Evolutionary conservation across 352 stramenopile genomes (phyloP).

Genomic region (Phytophthora uliginosa): DNA sequence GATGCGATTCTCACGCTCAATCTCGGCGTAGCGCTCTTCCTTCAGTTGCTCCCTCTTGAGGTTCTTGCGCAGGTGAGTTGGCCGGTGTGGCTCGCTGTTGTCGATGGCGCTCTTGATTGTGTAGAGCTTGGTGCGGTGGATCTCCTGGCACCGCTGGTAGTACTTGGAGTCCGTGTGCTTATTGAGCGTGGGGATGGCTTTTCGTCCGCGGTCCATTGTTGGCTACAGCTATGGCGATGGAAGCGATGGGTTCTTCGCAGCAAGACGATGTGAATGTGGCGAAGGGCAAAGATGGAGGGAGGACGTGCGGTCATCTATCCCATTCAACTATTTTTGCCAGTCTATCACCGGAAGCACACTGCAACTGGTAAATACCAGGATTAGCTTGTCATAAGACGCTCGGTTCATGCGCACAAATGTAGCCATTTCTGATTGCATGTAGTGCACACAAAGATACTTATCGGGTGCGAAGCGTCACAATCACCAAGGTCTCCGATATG

Average conservation of each 20-base stretch:
- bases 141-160: conserved; percentile 90
- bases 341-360: neutral
- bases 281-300: neutral
- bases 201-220: conserved; percentile 85
- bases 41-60: conserved; percentile 98
- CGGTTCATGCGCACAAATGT: conserved; percentile 30
- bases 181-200: conserved; percentile 89
- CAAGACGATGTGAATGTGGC: conserved; percentile 29
- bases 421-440: conserved; percentile 27
- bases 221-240: neutral
- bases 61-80: conserved; percentile 95
- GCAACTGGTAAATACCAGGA: conserved; percentile 6
- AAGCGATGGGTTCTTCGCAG: conserved; percentile 6
- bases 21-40: conserved; percentile 95
- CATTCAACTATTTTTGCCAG: conserved; percentile 29
- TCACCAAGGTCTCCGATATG: conserved; percentile 19
- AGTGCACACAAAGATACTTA: conserved; percentile 38
- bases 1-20: conserved; percentile 98
- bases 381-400: conserved; percentile 41
- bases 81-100: conserved; percentile 93
- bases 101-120: conserved; percentile 96
- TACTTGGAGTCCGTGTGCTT: conserved; percentile 90
- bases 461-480: conserved; percentile 19
- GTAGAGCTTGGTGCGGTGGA: conserved; percentile 83
- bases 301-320: neutral